Base-by-base conservation (phyloP, 306 rosid genomes). In the Lathyrus oleraceus region DNA sequence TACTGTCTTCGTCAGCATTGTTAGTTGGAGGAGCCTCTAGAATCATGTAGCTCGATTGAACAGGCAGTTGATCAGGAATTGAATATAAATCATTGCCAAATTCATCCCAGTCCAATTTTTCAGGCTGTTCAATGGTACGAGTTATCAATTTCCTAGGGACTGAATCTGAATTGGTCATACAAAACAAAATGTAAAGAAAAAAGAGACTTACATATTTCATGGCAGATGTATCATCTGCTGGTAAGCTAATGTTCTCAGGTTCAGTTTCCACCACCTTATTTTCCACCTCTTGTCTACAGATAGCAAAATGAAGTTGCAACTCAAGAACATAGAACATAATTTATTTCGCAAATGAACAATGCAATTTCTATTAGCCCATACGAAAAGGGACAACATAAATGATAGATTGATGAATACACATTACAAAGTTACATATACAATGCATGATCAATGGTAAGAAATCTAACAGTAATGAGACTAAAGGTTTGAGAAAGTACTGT, bases 61-160 rank as follows among this genome's bases (percentile, higher is more conserved):
- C 89, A 13, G 88, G 93, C 36, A 81, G 23, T 40, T 63, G 91
- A 68, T 95, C 97, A 64, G 97, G 99, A 61, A 91, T 89, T 58
- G 95, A 77, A 76, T 95, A 95, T 76, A 95, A 81, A 83, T 95
- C 99, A 64, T 84, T 87, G 76, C 99, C 99, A 78, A 91, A 91
- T 74, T 91, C 99, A 89, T 95, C 99, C 99, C 97, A 95, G 49
- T 89, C 96, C 5, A 84, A 70, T 51, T 91, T 96, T 62, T 90
- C 98, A 27, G 87, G 74, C 99, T 95, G 85, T 49, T 49, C 71
- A 44, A 67, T 57, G 47, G 81, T 25, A 61, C 52, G 43, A 79
- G 51, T 25, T 65, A 14, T 77, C 47, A 45, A 66, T 54, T 48
- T 75, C 54, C 16, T 12, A 39, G 65, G 49, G 28, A 67, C 48